Evolutionary conservation across 2,329 filamentous ascomycete genomes (phyloP).

Genomic region (Arthrobotrys megalospora): DNA sequence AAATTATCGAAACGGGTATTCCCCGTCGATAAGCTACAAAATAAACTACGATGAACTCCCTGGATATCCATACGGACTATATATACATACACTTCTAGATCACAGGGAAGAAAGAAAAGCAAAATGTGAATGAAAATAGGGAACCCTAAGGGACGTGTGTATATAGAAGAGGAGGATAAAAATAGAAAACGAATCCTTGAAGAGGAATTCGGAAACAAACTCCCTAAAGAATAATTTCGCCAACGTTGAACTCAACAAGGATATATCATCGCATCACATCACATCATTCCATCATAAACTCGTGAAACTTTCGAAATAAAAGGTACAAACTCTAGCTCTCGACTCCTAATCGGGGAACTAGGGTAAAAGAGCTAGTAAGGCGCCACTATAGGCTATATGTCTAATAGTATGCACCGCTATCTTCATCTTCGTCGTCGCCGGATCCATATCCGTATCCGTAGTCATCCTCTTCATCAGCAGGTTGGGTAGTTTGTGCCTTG

Average conservation of each 20-base stretch:
- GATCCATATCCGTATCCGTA: neutral
- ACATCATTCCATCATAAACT: neutral
- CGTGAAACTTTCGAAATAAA: neutral
- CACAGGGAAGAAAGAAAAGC: neutral
- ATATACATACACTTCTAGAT: constrained; percentile 12
- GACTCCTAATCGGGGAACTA: neutral
- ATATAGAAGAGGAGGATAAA: neutral
- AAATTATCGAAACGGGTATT: neutral
- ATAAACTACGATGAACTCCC: neutral
- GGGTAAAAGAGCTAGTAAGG: neutral
- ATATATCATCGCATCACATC: constrained; percentile 18
- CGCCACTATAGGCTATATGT: neutral
- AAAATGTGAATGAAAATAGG: neutral
- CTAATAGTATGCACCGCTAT: neutral
- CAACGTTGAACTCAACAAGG: neutral
- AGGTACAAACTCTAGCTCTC: neutral
- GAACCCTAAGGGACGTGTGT: neutral
- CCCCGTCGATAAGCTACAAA: neutral
- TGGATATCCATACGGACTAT: constrained; percentile 5
- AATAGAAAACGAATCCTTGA: neutral
- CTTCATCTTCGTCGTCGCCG: neutral
- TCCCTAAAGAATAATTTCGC: neutral
- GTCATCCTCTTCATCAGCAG: neutral
- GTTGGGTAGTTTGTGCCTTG: neutral
- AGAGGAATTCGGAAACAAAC: constrained; percentile 4